Conservation (phyloP, 495 filamentous ascomycete species). For the Penicillium antarcticum region DNA sequence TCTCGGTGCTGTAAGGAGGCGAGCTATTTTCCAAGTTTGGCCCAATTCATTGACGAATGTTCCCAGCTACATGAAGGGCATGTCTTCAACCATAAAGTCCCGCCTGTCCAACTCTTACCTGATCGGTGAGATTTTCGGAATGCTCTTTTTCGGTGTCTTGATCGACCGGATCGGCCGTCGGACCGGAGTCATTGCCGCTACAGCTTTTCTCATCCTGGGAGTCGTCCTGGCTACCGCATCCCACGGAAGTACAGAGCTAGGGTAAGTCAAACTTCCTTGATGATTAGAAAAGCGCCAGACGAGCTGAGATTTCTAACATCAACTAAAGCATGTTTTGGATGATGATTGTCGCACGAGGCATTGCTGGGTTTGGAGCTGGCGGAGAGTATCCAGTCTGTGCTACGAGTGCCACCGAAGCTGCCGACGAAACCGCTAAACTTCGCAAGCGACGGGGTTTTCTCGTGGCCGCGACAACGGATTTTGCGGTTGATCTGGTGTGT, state of each 20-base stretch:
- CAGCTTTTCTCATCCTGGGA: slow-evolving; percentile 25
- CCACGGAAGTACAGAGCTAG: slow-evolving; percentile 24
- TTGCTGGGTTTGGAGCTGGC: slow-evolving; percentile 51
- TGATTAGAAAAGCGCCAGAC: not conserved
- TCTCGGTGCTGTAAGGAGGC: slow-evolving; percentile 30
- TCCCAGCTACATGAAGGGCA: slow-evolving; percentile 24
- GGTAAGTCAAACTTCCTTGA: slow-evolving; percentile 4
- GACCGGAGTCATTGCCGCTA: slow-evolving; percentile 25
- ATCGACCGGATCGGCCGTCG: slow-evolving; percentile 31
- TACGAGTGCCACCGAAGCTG: slow-evolving; percentile 43
- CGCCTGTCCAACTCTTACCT: slow-evolving; percentile 33
- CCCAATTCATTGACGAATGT: not conserved
- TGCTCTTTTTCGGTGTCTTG: slow-evolving; percentile 32
- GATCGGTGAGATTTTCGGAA: slow-evolving; percentile 34
- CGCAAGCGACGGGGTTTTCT: slow-evolving; percentile 28
- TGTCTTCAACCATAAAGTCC: slow-evolving; percentile 33
- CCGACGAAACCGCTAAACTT: slow-evolving; percentile 34
- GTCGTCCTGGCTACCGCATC: slow-evolving; percentile 29
- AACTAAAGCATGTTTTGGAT: slow-evolving; percentile 48
- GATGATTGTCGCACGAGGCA: slow-evolving; percentile 50
- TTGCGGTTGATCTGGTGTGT: slow-evolving; percentile 28
- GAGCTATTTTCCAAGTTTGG: not conserved
- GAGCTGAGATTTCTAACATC: not conserved
- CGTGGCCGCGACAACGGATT: slow-evolving; percentile 31
- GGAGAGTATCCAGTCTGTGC: slow-evolving; percentile 48